Conservation (phyloP, 371 early-diverging fungal species). For the Mucor saturninus region DNA sequence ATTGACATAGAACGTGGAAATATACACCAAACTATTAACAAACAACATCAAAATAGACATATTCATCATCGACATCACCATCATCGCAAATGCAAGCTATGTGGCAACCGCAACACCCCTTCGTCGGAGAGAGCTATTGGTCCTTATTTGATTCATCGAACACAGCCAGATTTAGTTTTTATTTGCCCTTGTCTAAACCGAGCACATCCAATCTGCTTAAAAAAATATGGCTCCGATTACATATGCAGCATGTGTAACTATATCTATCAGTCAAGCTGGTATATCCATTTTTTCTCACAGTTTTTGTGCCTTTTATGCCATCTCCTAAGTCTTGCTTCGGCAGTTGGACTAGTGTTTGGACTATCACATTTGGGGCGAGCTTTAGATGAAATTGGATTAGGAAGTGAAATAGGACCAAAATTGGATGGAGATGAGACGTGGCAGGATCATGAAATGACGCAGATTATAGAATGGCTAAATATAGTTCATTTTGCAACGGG, state of each 20-base stretch:
- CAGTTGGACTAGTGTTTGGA: conserved; percentile 41
- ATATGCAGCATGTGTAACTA: conserved; percentile 32
- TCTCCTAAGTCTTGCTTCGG: conserved; percentile 36
- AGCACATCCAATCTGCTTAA: conserved; percentile 37
- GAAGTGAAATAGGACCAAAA: conserved; percentile 43
- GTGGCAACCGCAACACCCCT: conserved; percentile 3
- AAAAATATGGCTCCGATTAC: conserved; percentile 10
- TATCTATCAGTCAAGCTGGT: conserved; percentile 25
- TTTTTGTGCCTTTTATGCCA: conserved; percentile 28
- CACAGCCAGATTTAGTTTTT: conserved; percentile 12
- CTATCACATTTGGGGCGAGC: conserved; percentile 38
- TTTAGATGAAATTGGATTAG: conserved; percentile 40
- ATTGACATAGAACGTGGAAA: neutral
- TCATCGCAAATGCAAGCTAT: conserved; percentile 9
- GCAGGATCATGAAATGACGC: conserved; percentile 48
- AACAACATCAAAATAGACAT: neutral
- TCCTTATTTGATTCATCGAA: conserved; percentile 27
- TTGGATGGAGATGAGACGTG: conserved; percentile 52
- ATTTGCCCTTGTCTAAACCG: conserved; percentile 25
- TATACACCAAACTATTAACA: neutral
- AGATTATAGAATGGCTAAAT: conserved; percentile 45
- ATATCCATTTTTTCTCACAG: conserved; percentile 15
- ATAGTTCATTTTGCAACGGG: conserved; percentile 49
- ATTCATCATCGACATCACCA: conserved; percentile 1
- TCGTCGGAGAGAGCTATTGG: conserved; percentile 14